phyloP scores from a whole-genome alignment of 345 rosid species.

The Abelmoschus esculentus region DNA sequence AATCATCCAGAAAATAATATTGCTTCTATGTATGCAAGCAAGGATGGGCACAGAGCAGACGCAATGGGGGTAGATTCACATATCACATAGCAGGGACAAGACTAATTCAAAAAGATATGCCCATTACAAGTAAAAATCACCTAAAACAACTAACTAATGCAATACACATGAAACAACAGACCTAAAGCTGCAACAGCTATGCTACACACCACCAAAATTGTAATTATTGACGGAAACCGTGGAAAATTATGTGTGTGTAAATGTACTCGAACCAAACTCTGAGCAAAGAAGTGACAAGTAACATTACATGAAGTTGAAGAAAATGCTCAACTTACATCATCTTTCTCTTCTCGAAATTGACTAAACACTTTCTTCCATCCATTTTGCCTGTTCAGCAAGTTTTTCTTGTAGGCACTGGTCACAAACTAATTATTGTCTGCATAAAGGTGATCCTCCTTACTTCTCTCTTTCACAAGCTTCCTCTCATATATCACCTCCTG shows the following conservation, averaged over 20 bases:
- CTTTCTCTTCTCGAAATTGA: conserved; percentile 69
- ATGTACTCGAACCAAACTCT: not conserved
- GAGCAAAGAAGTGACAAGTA: not conserved
- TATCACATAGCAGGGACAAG: not conserved
- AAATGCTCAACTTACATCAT: conserved; percentile 51
- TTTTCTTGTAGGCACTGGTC: conserved; percentile 65
- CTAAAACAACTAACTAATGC: not conserved
- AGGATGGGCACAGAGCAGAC: not conserved
- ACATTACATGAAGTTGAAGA: not conserved
- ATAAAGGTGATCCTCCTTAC: conserved; percentile 70
- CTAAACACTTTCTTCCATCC: conserved; percentile 63
- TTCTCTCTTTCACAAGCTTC: conserved; percentile 82
- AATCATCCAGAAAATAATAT: too few relatives aligned
- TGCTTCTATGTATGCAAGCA: not conserved
- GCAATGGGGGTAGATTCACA: not conserved
- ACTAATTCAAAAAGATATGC: not conserved
- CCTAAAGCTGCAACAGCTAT: not conserved
- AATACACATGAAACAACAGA: not conserved
- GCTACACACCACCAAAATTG: not conserved
- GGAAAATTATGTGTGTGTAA: too few relatives aligned
- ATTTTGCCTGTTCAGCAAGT: conserved; percentile 77
- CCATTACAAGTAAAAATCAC: not conserved
- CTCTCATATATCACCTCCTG: conserved; percentile 67
- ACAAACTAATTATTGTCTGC: conserved; percentile 78
- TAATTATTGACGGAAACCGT: too few relatives aligned